These are phyloP conservation scores for Pichia exigua DNA, from an alignment of 805 yeast species.

Conservation along the genomic window DNA sequence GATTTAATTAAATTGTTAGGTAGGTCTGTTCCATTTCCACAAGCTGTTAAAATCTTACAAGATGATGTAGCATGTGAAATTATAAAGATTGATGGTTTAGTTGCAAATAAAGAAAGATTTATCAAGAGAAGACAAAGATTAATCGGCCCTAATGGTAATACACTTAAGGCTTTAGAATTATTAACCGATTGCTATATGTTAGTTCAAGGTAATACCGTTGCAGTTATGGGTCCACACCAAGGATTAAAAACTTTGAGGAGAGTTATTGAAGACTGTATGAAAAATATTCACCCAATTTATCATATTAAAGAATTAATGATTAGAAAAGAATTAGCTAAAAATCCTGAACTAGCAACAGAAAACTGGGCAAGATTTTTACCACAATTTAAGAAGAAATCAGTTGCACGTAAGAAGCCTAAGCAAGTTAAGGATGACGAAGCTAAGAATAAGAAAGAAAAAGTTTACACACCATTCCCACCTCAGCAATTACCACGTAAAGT, in stretches of 20 bases:
- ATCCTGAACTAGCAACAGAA: slow-evolving; percentile 91
- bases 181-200: slow-evolving; percentile 92
- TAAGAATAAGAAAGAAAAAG: slow-evolving; percentile 50
- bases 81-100: slow-evolving; percentile 86
- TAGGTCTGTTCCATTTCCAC: slow-evolving; percentile 94
- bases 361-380: slow-evolving; percentile 97
- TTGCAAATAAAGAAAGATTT: slow-evolving; percentile 85
- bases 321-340: slow-evolving; percentile 87
- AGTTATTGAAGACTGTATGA: slow-evolving; percentile 97
- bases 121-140: slow-evolving; percentile 92
- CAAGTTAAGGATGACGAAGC: slow-evolving; percentile 45
- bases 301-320: slow-evolving; percentile 97
- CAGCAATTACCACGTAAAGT: slow-evolving; percentile 93
- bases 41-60: slow-evolving; percentile 83
- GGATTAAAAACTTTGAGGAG: slow-evolving; percentile 89
- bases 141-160: slow-evolving; percentile 95
- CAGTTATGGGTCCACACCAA: slow-evolving; percentile 93
- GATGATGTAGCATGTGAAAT: slow-evolving; percentile 96
- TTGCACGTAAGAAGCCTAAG: slow-evolving; percentile 84
- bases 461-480: slow-evolving; percentile 99
- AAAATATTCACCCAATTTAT: slow-evolving; percentile 93
- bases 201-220: slow-evolving; percentile 95
- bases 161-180: slow-evolving; percentile 89
- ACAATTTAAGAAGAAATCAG: slow-evolving; percentile 91
- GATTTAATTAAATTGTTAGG: slow-evolving; percentile 90